These are phyloP conservation scores for Ascochyta lentis DNA, from an alignment of 2,329 filamentous ascomycete genomes.

Conservation along the genomic window DNA sequence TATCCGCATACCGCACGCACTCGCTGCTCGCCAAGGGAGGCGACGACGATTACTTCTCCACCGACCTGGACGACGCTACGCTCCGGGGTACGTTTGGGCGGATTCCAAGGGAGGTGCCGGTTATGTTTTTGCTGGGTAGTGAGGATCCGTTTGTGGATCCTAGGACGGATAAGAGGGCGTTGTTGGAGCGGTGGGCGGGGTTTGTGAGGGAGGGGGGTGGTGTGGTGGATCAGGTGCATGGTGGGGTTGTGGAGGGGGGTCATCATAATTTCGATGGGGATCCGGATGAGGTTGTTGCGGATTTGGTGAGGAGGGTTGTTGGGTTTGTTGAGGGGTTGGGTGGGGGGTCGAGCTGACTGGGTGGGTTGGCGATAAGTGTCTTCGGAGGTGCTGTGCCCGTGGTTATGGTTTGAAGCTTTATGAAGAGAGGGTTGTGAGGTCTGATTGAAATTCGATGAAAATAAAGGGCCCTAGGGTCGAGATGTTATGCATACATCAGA, in stretches of 20 bases:
- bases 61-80: conserved; percentile 68
- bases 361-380: not conserved
- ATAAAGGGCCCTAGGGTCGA: not conserved
- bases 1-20: conserved; percentile 65
- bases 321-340: conserved; percentile 53
- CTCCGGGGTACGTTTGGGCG: conserved; percentile 70
- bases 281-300: conserved; percentile 54
- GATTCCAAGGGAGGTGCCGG: conserved; percentile 58
- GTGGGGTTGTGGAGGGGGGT: conserved; percentile 58
- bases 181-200: conserved; percentile 65
- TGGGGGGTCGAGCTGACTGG: not conserved
- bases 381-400: not conserved
- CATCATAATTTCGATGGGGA: conserved; percentile 60
- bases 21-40: conserved; percentile 66
- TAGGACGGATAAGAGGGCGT: conserved; percentile 62
- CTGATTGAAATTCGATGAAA: not conserved
- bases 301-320: conserved; percentile 59
- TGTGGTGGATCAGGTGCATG: conserved; percentile 56
- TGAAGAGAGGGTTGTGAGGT: no score
- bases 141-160: conserved; percentile 70
- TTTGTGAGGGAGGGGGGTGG: conserved; percentile 54
- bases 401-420: not conserved
- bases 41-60: conserved; percentile 89
- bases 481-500: no score
- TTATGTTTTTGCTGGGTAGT: conserved; percentile 70